phyloP scores from a whole-genome alignment of 306 rosid genomes.

The Trifolium repens region DNA sequence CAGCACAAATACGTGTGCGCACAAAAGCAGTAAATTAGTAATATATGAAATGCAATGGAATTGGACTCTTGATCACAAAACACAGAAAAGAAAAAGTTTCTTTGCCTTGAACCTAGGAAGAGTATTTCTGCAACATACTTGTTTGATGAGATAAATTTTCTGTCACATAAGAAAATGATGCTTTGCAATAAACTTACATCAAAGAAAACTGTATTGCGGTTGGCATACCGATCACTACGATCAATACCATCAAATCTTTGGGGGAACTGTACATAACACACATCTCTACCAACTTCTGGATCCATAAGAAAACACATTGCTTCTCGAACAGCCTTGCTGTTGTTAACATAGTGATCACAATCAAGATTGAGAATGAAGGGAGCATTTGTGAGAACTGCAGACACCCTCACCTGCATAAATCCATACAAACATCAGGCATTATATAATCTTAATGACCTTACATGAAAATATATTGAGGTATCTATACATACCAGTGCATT shows the following conservation, averaged over 20 bases:
- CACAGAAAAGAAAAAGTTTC: neutral
- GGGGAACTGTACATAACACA: constrained; percentile 95
- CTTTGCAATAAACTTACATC: constrained; percentile 70
- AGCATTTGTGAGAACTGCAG: constrained; percentile 97
- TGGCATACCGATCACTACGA: constrained; percentile 97
- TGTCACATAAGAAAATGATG: constrained; percentile 6
- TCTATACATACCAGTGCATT: constrained; percentile 76
- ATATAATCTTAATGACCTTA: constrained; percentile 32
- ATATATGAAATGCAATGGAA: neutral
- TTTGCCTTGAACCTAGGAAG: neutral
- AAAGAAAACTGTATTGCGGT: constrained; percentile 95
- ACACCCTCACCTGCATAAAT: constrained; percentile 79
- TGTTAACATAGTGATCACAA: constrained; percentile 96
- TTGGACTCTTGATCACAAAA: neutral
- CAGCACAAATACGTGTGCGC: neutral
- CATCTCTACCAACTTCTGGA: constrained; percentile 78
- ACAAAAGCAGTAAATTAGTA: constrained; percentile 7
- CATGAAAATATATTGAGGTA: constrained; percentile 18
- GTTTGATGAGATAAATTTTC: constrained; percentile 16
- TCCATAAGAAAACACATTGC: constrained; percentile 99
- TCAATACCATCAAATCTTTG: constrained; percentile 99
- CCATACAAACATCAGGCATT: constrained; percentile 41
- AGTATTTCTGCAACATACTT: neutral
- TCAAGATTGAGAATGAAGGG: constrained; percentile 98
- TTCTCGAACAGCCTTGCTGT: constrained; percentile 93